A percentile compares a stretch with the other conserved stretches of the same genome.
Evolutionary conservation across 805 yeast species (phyloP).

Genomic region (Cyberlindnera galapagoensis): DNA sequence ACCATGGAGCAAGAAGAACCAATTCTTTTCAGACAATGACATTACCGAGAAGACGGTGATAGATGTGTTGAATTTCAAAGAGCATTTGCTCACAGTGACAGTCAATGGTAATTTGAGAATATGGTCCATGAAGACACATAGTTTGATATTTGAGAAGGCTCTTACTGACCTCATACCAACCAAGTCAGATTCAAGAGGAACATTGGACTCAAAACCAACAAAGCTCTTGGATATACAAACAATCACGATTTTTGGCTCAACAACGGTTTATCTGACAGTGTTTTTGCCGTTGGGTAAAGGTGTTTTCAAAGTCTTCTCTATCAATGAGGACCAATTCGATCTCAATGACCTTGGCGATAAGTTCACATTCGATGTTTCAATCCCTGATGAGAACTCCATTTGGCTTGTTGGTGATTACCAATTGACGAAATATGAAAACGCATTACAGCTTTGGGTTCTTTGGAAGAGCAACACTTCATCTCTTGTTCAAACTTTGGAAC

Average conservation of each 20-base stretch:
- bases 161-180: conserved; percentile 11
- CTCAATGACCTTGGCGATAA: conserved; percentile 24
- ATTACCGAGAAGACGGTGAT: conserved; percentile 31
- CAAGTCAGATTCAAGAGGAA: conserved; percentile 16
- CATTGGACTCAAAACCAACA: conserved; percentile 27
- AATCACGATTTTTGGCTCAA: conserved; percentile 4
- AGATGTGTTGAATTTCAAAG: conserved; percentile 22
- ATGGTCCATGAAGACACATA: conserved; percentile 45
- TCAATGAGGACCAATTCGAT: conserved; percentile 16
- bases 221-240: conserved; percentile 22
- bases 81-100: conserved; percentile 41
- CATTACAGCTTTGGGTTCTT: conserved; percentile 34
- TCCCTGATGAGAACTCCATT: conserved; percentile 31
- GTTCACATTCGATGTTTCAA: conserved; percentile 21
- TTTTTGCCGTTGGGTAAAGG: conserved; percentile 40
- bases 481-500: conserved; percentile 31
- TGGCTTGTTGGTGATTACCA: conserved; percentile 46
- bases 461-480: conserved; percentile 64
- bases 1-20: conserved; percentile 19
- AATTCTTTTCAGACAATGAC: conserved; percentile 35
- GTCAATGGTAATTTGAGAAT: conserved; percentile 48
- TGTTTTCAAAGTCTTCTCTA: conserved; percentile 33
- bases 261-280: conserved; percentile 24
- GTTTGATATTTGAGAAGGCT: conserved; percentile 24
- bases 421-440: conserved; percentile 17